Percentiles rank a stretch among this genome's conserved stretches.
Evolutionary conservation across 1,284 basidiomycete species (phyloP).

Genomic region (Ceraceosorus bombacis): DNA sequence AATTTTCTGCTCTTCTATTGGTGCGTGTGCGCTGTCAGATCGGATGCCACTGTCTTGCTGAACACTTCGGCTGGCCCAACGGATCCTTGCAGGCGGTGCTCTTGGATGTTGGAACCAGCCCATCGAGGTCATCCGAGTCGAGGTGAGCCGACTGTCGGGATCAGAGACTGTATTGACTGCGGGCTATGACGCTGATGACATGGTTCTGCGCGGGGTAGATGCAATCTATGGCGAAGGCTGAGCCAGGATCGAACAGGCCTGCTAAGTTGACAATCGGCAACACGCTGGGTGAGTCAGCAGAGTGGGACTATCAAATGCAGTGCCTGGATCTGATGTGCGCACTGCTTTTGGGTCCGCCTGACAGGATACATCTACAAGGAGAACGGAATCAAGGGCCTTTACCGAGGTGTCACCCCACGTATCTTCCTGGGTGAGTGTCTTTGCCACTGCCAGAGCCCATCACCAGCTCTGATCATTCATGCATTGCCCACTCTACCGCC

Average conservation of each 20-base stretch:
- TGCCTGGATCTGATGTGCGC: no score
- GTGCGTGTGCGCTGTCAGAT: constrained; percentile 16
- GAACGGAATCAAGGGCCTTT: constrained; percentile 92
- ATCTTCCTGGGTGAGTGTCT: constrained; percentile 95
- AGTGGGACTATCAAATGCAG: not conserved
- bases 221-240: constrained; percentile 91
- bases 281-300: constrained; percentile 56
- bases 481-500: not conserved
- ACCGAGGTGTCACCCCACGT: constrained; percentile 92
- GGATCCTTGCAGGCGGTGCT: constrained; percentile 57
- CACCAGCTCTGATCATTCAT: constrained; percentile 5
- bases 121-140: constrained; percentile 90
- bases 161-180: not conserved
- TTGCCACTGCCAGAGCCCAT: constrained; percentile 51
- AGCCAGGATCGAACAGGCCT: constrained; percentile 65
- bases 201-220: constrained; percentile 55
- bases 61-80: not conserved
- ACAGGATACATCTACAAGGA: constrained; percentile 80
- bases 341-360: not conserved
- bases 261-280: constrained; percentile 76
- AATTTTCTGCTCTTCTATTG: constrained; percentile 80
- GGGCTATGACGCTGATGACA: not conserved
- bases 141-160: constrained; percentile 43
- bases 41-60: not conserved
- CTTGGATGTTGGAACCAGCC: constrained; percentile 99